Conservation (phyloP, 805 yeast genomes). For the Saturnispora mendoncae region DNA sequence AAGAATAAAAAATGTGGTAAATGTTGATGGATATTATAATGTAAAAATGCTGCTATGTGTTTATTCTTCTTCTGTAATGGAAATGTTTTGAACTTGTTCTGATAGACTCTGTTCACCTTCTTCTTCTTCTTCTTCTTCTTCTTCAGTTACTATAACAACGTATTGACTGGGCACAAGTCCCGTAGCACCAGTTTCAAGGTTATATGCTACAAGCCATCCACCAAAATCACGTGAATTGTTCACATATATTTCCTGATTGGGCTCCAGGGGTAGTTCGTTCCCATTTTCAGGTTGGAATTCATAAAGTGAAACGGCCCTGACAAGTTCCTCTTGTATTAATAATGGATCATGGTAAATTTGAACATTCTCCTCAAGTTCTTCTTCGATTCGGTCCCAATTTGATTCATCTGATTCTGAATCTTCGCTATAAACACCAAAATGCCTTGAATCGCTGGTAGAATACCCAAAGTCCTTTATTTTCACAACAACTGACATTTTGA, state of each 20-base stretch:
- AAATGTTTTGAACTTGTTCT: neutral
- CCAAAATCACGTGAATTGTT: conserved; percentile 38
- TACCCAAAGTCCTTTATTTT: conserved; percentile 74
- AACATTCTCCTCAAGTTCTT: conserved; percentile 16
- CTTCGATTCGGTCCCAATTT: conserved; percentile 12
- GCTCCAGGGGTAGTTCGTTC: conserved; percentile 70
- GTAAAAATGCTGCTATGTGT: too few relatives aligned
- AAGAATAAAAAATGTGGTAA: neutral
- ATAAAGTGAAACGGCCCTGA: conserved; percentile 72
- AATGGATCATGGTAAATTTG: conserved; percentile 12
- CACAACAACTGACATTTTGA: neutral
- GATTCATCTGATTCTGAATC: neutral
- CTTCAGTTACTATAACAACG: conserved; percentile 38
- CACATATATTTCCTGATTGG: conserved; percentile 80
- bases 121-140: conserved; percentile 21
- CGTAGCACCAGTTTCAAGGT: conserved; percentile 64
- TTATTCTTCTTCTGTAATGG: neutral
- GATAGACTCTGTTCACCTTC: neutral
- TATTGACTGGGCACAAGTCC: conserved; percentile 96
- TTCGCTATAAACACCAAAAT: conserved; percentile 39
- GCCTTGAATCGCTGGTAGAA: conserved; percentile 56
- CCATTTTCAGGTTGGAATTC: conserved; percentile 91
- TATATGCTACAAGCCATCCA: conserved; percentile 95
- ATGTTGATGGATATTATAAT: neutral
- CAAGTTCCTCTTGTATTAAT: conserved; percentile 10